Evolutionary conservation across 768 basidiomycete species (phyloP).

Genomic region (Gloeophyllum trabeum): DNA sequence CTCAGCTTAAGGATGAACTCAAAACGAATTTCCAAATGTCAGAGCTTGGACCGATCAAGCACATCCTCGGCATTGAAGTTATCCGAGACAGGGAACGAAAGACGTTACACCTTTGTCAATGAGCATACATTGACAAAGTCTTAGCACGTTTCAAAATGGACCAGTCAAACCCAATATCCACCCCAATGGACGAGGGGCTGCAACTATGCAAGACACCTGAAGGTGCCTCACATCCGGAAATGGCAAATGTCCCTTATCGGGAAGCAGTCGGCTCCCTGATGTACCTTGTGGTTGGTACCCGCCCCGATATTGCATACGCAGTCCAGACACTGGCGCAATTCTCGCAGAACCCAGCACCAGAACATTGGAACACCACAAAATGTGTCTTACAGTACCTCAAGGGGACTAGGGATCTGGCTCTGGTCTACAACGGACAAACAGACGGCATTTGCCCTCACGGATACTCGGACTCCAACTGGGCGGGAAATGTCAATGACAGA

Average conservation of each 20-base stretch:
- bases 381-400: neutral
- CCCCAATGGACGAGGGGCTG: neutral
- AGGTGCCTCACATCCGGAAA: no score
- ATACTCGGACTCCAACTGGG: neutral
- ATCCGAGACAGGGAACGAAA: no score
- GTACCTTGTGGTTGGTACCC: neutral
- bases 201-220: no score
- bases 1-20: neutral
- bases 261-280: neutral
- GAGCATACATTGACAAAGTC: neutral
- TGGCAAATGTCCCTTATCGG: neutral
- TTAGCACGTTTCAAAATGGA: neutral
- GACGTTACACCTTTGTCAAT: no score
- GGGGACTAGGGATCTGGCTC: neutral
- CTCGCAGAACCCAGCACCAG: neutral
- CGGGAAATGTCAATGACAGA: constrained; percentile 6
- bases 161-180: neutral
- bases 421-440: constrained; percentile 2
- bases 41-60: no score
- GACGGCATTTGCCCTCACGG: constrained; percentile 4
- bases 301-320: neutral
- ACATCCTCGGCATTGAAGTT: no score
- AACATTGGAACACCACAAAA: neutral
- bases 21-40: no score
- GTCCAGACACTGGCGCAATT: neutral